Base-by-base conservation (phyloP, 2,329 filamentous ascomycete genomes). In the Rutstroemia sp. region DNA sequence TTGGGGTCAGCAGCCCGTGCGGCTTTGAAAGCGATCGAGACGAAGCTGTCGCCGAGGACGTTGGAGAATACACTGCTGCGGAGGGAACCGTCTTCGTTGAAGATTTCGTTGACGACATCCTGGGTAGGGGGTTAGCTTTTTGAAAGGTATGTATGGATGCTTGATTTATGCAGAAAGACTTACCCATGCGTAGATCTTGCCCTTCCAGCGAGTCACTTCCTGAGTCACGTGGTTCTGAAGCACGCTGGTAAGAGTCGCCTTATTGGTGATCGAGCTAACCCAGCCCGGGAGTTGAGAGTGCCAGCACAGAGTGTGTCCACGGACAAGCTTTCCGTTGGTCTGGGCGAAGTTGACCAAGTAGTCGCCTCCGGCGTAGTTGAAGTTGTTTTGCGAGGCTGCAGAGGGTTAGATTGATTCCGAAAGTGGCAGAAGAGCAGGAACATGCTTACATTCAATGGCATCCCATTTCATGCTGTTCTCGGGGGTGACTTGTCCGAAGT, bases 381-480 rank as follows among this genome's bases (percentile, higher is more conserved):
- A 88, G 1, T 62, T 65, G 58, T 76, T 76, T 58, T 74, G 72
- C 27, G 67, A 66, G n/a, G 64, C 60, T 51, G 47, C 34, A 36
- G 5, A 36, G 1, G 9, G 23, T 56, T 30, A 55, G 51, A 34
- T 0, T n/a, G 45, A 16, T 4, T 19, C 21, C 16, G 3, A 14
- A 3, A 21, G 21, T 36, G 12, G 7, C 12, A 7, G 30, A 16
- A 1, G 4, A 4, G n/a, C 44, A 2, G 5, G 4, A 4, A 2
- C n/a, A 54, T 44, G 17, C 52, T 40, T 66, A 54, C 67, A 64
- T 68, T 85, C 73, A 17, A 75, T 75, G 36, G 77, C 71, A 61
- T 85, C 80, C 83, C 83, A 87, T 71, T 87, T 86, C 80, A 87
- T 84, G 67, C 75, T 80, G 74, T 88, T 87, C 74, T 88, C 84